These are phyloP conservation scores for Cryptosporidium ryanae DNA, from an alignment of 169 alveolate genomes.

Conservation along the genomic window DNA sequence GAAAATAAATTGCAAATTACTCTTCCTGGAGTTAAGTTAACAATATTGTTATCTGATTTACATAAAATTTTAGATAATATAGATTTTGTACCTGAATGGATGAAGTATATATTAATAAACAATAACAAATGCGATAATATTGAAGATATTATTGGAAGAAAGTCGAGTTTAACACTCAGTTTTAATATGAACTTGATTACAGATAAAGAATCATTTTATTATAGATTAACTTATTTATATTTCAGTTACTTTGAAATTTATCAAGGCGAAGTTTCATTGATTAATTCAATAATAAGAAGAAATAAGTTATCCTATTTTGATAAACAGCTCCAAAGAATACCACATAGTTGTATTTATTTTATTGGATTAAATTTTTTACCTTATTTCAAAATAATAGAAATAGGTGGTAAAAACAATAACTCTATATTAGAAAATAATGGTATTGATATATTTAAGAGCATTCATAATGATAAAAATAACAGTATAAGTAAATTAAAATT, in stretches of 20 bases:
- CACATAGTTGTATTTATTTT: constrained; percentile 4
- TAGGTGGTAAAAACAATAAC: neutral
- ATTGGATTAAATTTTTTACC: constrained; percentile 24
- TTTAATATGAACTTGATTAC: constrained; percentile 26
- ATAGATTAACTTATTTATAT: constrained; percentile 14
- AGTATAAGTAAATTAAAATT: neutral
- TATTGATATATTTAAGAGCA: neutral
- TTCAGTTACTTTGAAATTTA: neutral
- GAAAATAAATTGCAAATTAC: constrained; percentile 21
- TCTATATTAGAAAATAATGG: neutral
- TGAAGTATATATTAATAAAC: constrained; percentile 15
- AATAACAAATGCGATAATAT: neutral
- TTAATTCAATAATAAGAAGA: neutral
- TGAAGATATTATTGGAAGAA: constrained; percentile 20
- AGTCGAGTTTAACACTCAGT: constrained; percentile 7
- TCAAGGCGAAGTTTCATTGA: constrained; percentile 26
- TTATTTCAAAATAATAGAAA: constrained; percentile 4
- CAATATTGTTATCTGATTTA: constrained; percentile 11
- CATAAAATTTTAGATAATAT: neutral
- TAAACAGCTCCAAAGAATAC: constrained; percentile 1
- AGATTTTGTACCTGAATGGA: constrained; percentile 62
- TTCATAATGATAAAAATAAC: neutral
- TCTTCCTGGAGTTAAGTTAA: constrained; percentile 23
- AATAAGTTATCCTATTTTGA: neutral
- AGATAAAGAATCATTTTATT: constrained; percentile 42